These are phyloP conservation scores for Sechiopsis laciniata DNA, from an alignment of 306 rosid species.

Conservation along the genomic window DNA sequence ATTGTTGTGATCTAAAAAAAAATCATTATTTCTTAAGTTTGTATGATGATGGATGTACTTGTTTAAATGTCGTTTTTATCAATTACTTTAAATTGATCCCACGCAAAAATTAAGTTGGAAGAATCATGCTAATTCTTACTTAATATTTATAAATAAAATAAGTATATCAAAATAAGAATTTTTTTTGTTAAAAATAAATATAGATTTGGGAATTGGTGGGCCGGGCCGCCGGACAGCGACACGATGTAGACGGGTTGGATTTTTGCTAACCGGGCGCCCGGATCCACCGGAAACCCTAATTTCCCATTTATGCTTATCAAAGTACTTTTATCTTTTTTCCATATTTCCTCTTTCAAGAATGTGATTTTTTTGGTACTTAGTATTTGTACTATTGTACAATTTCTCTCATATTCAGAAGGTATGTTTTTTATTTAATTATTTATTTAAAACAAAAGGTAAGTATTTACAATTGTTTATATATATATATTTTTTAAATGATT, in stretches of 20 bases:
- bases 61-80: too few species aligned
- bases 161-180: background rate
- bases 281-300: background rate
- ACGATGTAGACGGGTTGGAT: background rate
- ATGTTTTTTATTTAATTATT: too few species aligned
- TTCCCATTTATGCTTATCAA: background rate
- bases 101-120: background rate
- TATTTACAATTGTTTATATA: too few species aligned
- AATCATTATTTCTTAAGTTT: too few species aligned
- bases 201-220: background rate
- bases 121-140: background rate
- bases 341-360: background rate
- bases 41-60: too few species aligned
- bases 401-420: background rate
- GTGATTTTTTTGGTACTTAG: background rate
- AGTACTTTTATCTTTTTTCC: background rate
- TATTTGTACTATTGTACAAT: background rate
- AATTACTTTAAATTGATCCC: too few species aligned
- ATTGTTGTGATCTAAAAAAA: too few species aligned
- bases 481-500: too few species aligned
- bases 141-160: background rate
- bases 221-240: background rate
- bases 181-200: background rate
- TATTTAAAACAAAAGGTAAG: too few species aligned
- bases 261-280: background rate